phyloP scores from a whole-genome alignment of 2,329 filamentous ascomycete genomes.

The Penicillium sp. region DNA sequence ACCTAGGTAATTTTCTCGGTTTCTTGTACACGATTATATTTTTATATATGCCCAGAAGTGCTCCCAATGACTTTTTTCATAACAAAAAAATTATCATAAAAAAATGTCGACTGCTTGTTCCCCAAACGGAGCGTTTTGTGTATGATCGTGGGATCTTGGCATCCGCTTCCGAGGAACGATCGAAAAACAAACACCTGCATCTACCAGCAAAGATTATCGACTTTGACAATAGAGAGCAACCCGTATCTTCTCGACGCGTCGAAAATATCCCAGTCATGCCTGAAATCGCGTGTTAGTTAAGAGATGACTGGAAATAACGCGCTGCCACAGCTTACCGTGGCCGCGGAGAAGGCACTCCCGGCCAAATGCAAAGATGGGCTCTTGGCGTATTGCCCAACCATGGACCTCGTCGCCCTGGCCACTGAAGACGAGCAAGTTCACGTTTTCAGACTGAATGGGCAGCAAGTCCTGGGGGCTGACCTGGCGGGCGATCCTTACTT shows the following conservation, averaged over 20 bases:
- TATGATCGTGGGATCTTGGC: background rate
- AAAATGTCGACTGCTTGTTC: no score
- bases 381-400: slow-evolving; percentile 73
- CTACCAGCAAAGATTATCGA: background rate
- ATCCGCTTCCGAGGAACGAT: no score
- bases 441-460: slow-evolving; percentile 74
- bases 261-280: background rate
- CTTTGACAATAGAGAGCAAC: background rate
- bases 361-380: slow-evolving; percentile 44
- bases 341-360: slow-evolving; percentile 38
- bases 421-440: slow-evolving; percentile 65
- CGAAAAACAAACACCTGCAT: background rate
- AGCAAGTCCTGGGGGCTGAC: slow-evolving; percentile 57
- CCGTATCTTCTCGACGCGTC: background rate
- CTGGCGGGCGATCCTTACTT: slow-evolving; percentile 37
- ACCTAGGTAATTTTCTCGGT: no score
- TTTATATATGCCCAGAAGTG: no score
- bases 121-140: background rate
- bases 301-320: background rate
- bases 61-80: no score
- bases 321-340: slow-evolving; percentile 30
- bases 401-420: slow-evolving; percentile 75
- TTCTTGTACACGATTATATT: no score
- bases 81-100: no score
- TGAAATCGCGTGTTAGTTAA: background rate